A percentile compares a stretch with the other conserved stretches of the same genome.
Conservation (phyloP, 176 grass and related monocot genomes). For the Eremochloa ophiuroides region DNA sequence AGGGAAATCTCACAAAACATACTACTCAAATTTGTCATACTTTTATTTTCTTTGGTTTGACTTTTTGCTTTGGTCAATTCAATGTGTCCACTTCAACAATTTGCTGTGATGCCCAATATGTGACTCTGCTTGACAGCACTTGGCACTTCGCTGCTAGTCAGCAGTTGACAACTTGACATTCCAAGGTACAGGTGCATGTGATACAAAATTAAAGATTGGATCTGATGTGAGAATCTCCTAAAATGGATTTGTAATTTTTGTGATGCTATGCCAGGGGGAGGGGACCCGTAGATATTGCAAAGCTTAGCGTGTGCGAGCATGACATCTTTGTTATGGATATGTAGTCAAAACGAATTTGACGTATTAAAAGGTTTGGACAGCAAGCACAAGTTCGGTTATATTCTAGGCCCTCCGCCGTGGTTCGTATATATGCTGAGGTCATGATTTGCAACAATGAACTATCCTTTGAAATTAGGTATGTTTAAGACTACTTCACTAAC, state of each 20-base stretch:
- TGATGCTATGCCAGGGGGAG: neutral
- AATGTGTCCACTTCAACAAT: neutral
- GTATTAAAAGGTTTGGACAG: neutral
- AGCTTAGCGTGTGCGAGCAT: neutral
- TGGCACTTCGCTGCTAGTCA: neutral
- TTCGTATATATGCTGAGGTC: no score
- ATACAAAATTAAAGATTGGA: neutral
- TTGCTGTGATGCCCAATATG: conserved; percentile 1
- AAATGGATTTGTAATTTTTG: neutral
- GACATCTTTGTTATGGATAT: conserved; percentile 4
- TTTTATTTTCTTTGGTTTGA: neutral
- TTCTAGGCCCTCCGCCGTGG: no score
- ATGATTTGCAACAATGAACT: no score
- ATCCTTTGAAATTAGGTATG: no score
- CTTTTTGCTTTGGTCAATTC: conserved; percentile 13
- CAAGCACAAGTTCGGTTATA: no score
- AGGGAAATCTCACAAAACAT: neutral
- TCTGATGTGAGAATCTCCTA: neutral
- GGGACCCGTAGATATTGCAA: neutral
- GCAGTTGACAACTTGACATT: neutral
- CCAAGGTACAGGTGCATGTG: neutral
- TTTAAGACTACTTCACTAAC: no score
- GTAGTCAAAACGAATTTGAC: neutral
- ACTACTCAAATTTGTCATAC: neutral
- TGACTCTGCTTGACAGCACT: neutral